Evolutionary conservation across 1,284 basidiomycete genomes (phyloP).

Genomic region (Cryptococcus deneoformans): DNA sequence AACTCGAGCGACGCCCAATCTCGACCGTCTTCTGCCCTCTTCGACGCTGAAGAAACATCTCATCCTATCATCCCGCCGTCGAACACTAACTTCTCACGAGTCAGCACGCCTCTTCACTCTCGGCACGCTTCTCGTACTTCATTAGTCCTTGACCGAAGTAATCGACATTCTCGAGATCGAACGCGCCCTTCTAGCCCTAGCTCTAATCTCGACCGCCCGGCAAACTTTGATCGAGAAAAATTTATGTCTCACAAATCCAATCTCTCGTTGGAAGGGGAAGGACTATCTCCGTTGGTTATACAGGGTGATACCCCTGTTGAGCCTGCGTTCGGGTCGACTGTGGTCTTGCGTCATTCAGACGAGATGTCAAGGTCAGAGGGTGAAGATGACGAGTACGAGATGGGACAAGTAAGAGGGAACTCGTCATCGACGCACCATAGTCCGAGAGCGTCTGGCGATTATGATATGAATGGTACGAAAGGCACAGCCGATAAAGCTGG

Average conservation of each 20-base stretch:
- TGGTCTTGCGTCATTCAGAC: slow-evolving; percentile 38
- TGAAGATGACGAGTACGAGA: not conserved
- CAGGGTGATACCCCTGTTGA: slow-evolving; percentile 13
- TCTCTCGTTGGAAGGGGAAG: not conserved
- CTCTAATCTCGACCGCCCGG: not conserved
- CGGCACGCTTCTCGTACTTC: slow-evolving; percentile 9
- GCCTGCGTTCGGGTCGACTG: slow-evolving; percentile 27
- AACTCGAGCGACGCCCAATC: not conserved
- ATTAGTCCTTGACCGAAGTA: not conserved
- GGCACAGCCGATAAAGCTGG: slow-evolving; percentile 74
- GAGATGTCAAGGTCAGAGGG: slow-evolving; percentile 11
- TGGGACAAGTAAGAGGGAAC: not conserved
- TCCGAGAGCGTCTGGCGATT: not conserved
- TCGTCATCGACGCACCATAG: not conserved
- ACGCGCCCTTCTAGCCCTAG: not conserved
- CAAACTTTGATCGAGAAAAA: not conserved
- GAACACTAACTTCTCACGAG: too few species aligned
- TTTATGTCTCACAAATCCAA: not conserved
- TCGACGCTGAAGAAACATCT: not conserved
- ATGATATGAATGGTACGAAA: not conserved
- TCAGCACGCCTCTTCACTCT: slow-evolving; percentile 7
- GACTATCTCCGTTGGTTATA: slow-evolving; percentile 18
- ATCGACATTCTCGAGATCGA: not conserved
- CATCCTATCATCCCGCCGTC: not conserved
- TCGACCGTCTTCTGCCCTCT: slow-evolving; percentile 5